These are phyloP conservation scores for Kwoniella sp. DNA, from an alignment of 768 basidiomycete genomes.

Conservation along the genomic window DNA sequence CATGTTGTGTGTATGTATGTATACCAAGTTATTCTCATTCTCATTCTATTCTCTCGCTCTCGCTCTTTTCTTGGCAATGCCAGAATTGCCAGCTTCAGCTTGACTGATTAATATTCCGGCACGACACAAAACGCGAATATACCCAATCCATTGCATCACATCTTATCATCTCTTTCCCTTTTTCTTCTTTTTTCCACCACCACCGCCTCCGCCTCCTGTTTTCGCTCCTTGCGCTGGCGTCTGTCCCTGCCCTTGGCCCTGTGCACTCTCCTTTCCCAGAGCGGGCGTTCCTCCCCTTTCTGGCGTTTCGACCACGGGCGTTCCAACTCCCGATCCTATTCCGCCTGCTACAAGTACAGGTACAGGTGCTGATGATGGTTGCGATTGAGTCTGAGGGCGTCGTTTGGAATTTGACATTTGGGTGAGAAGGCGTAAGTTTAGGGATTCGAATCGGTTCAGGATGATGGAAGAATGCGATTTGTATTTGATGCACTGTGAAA, in stretches of 20 bases:
- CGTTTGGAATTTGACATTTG: conserved; percentile 44
- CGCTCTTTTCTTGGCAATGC: no score
- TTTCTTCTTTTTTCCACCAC: conserved; percentile 55
- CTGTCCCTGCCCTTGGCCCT: conserved; percentile 12
- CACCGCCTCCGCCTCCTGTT: conserved; percentile 24
- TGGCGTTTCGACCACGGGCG: conserved; percentile 27
- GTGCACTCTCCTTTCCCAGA: conserved; percentile 10
- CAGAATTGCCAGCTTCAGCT: no score
- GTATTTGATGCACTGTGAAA: conserved; percentile 91
- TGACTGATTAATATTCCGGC: no score
- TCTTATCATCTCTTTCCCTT: conserved; percentile 49
- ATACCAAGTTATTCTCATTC: no score
- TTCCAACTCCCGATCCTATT: conserved; percentile 3
- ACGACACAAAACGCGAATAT: no score
- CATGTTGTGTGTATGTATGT: no score
- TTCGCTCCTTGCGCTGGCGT: not conserved
- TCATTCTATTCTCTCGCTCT: no score
- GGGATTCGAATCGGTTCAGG: conserved; percentile 91
- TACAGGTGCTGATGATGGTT: not conserved
- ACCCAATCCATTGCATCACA: no score
- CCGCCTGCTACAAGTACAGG: conserved; percentile 9
- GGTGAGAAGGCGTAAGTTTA: conserved; percentile 71
- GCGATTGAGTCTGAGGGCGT: conserved; percentile 3
- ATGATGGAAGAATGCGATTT: conserved; percentile 92
- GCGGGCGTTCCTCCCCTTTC: conserved; percentile 37